Evolutionary conservation across 2,329 filamentous ascomycete species (phyloP).

Genomic region (Bipolaris sorokiniana): DNA sequence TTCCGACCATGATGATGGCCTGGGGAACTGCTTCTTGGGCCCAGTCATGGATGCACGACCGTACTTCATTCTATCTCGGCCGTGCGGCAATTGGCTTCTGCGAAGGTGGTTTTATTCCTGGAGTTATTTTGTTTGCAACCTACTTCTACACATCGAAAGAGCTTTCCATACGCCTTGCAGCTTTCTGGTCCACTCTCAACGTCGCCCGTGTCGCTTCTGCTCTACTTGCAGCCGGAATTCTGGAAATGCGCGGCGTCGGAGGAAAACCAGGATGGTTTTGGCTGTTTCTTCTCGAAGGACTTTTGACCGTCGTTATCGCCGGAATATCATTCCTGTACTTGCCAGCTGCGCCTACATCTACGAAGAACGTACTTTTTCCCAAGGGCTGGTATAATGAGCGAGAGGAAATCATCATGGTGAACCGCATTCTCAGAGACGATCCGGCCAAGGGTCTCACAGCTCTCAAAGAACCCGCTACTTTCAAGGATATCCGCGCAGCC

Average conservation of each 20-base stretch:
- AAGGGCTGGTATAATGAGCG: conserved; percentile 69
- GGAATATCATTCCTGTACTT: conserved; percentile 43
- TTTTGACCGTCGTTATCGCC: conserved; percentile 40
- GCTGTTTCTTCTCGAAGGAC: conserved; percentile 56
- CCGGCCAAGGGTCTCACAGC: conserved; percentile 63
- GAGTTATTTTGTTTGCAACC: conserved; percentile 69
- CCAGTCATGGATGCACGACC: conserved; percentile 68
- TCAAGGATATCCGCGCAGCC: conserved; percentile 57
- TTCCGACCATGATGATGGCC: conserved; percentile 52
- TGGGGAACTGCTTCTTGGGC: conserved; percentile 61
- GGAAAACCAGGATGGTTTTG: conserved; percentile 62
- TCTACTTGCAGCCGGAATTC: conserved; percentile 61
- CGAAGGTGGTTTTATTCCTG: conserved; percentile 63
- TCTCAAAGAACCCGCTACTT: conserved; percentile 60
- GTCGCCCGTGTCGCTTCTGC: conserved; percentile 61
- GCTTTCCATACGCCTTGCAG: conserved; percentile 68
- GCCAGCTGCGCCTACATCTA: conserved; percentile 59
- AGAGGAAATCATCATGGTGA: conserved; percentile 72
- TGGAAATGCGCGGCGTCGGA: conserved; percentile 57
- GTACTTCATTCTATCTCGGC: conserved; percentile 50
- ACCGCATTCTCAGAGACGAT: conserved; percentile 63
- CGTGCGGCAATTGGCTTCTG: conserved; percentile 52
- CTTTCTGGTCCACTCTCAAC: conserved; percentile 72
- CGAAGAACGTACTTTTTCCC: conserved; percentile 48
- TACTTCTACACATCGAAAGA: conserved; percentile 78